Percentiles rank a stretch among this genome's conserved stretches.
These are phyloP conservation scores for Pholiota adiposa DNA, from an alignment of 1,284 basidiomycete genomes.

Conservation along the genomic window DNA sequence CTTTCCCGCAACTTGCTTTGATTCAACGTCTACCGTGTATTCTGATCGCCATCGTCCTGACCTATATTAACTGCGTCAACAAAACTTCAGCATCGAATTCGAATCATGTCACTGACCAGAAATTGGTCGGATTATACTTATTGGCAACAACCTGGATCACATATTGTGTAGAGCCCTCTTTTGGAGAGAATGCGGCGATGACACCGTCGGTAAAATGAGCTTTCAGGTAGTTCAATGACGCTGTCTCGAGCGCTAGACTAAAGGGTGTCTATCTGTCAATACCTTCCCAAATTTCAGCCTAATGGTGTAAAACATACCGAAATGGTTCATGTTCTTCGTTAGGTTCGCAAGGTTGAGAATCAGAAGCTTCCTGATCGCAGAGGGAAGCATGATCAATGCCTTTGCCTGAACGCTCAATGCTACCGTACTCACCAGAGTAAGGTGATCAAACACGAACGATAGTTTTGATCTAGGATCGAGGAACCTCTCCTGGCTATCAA, in stretches of 20 bases:
- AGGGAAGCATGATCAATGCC: conserved; percentile 14
- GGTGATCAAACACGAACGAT: conserved; percentile 83
- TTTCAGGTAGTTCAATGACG: conserved; percentile 70
- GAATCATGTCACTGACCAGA: conserved; percentile 65
- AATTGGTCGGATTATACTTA: conserved; percentile 92
- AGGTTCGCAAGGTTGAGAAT: conserved; percentile 65
- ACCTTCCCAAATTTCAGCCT: too few relatives aligned
- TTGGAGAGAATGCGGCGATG: conserved; percentile 66
- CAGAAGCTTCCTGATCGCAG: conserved; percentile 69
- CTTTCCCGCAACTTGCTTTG: conserved; percentile 61
- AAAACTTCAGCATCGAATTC: not conserved
- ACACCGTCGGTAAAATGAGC: conserved; percentile 84
- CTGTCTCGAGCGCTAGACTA: conserved; percentile 74
- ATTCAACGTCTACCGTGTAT: conserved; percentile 63
- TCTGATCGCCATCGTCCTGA: conserved; percentile 93
- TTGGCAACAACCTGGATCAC: conserved; percentile 87
- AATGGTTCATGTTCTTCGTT: conserved; percentile 73
- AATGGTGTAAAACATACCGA: conserved; percentile 52
- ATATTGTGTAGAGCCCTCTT: conserved; percentile 52
- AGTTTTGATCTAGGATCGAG: conserved; percentile 80
- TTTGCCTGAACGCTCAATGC: conserved; percentile 6
- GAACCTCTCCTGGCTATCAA: conserved; percentile 64
- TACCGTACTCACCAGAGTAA: conserved; percentile 64
- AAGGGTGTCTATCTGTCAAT: too few relatives aligned
- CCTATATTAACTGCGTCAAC: conserved; percentile 48